A percentile compares a stretch with the other conserved stretches of the same genome.
Evolutionary conservation across 2,329 filamentous ascomycete species (phyloP).

Genomic region (Cytospora paraplurivora): DNA sequence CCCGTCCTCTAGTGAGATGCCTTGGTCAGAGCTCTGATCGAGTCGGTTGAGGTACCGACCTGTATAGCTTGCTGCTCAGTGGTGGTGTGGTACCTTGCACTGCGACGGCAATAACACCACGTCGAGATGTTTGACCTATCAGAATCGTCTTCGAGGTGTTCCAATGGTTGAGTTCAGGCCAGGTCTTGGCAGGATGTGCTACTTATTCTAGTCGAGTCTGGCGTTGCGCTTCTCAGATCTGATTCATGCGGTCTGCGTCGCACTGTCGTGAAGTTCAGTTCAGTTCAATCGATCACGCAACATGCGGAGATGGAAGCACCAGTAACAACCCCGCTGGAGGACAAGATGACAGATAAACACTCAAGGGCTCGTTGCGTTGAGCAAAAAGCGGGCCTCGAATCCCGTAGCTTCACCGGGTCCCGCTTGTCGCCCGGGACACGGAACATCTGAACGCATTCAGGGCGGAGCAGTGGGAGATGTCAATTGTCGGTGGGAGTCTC

Average conservation of each 20-base stretch:
- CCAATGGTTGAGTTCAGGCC: neutral
- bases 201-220: neutral
- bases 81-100: slow-evolving; percentile 14
- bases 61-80: slow-evolving; percentile 9
- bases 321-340: slow-evolving; percentile 16
- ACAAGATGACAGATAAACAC: slow-evolving; percentile 9
- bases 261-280: neutral
- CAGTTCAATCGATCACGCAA: neutral
- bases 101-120: slow-evolving; percentile 12
- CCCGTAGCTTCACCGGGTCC: slow-evolving; percentile 22
- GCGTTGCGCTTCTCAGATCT: slow-evolving; percentile 3
- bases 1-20: slow-evolving; percentile 16
- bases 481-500: neutral
- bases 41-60: slow-evolving; percentile 22
- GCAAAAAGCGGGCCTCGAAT: slow-evolving; percentile 21
- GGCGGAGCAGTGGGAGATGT: slow-evolving; percentile 1
- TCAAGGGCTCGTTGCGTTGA: slow-evolving; percentile 15
- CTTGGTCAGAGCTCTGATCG: slow-evolving; percentile 16
- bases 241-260: neutral
- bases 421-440: slow-evolving; percentile 7
- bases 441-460: neutral
- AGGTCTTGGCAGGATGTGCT: slow-evolving; percentile 5
- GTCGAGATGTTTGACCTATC: slow-evolving; percentile 6
- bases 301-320: neutral
- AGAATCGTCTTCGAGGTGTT: slow-evolving; percentile 1